Base-by-base conservation (phyloP, 257 asterid genomes). In the Nicotiana noctiflora region DNA sequence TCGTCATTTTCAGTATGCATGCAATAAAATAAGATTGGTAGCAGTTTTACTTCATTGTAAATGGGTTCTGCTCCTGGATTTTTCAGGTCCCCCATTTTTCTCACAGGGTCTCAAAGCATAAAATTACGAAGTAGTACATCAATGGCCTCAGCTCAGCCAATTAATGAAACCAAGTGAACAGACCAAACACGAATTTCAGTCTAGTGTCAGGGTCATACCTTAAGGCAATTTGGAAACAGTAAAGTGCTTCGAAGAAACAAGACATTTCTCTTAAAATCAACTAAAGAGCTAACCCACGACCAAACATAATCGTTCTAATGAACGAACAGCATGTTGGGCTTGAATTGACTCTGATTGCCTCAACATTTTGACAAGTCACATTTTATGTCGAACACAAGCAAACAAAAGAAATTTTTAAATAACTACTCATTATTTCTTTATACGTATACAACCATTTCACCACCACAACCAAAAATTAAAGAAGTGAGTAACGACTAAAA, bases 61-160 rank as follows among this genome's bases (percentile, higher is more conserved):
- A 32, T 12, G 77, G 34, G 32, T 13, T 21, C 46, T n/a, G 46
- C 77, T 72, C n/a, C 37, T 6, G 77, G 25, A 72, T 9, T 23
- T 44, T 21, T 46, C 37, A 72, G 59, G 77, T 44, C 60, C 37
- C 76, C 21, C 59, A 72, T 72, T 19, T 72, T 44, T 72, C 60
- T 46, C 76, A 68, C 76, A 68, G 55, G 55, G 56, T 40, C 34
- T 72, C 2, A 0, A 21, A 13, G 37, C 77, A 72, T 21, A 44
- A 70, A 68, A 70, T 40, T 70, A 19, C 19, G 55, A n/a, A 70
- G 77, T 70, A n/a, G 77, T 13, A 72, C 57, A 49, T 74, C 79
- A 8, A 8, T 74, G 40, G 61, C 23, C 61, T 49, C 61, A 49
- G 79, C 25, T 74, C 79, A 74, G 44, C 29, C 17, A 74, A 29